These are phyloP conservation scores for Amaranthus hypochondriacus DNA, from an alignment of 148 eudicot species.

Conservation along the genomic window DNA sequence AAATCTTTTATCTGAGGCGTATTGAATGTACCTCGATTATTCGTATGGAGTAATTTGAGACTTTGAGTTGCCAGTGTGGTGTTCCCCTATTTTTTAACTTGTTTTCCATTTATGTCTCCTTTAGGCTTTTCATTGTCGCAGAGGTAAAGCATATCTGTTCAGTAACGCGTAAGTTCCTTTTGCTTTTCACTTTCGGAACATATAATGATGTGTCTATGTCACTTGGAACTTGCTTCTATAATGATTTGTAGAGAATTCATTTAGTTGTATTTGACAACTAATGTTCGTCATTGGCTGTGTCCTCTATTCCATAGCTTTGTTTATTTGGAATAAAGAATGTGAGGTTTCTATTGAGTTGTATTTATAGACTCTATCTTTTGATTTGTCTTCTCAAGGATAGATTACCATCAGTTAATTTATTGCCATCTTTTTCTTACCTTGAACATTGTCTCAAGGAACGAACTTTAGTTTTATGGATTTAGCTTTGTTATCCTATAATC, in stretches of 20 bases:
- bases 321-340: background rate
- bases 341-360: background rate
- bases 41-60: background rate
- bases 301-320: background rate
- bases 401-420: background rate
- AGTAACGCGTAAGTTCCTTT: conserved; percentile 58
- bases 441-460: background rate
- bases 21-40: background rate
- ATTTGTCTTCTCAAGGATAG: background rate
- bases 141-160: conserved; percentile 88
- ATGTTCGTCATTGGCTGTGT: background rate
- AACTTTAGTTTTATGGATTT: background rate
- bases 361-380: background rate
- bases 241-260: background rate
- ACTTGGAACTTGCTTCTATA: background rate
- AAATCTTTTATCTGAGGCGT: background rate
- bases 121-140: conserved; percentile 70
- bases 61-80: background rate
- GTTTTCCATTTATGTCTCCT: conserved; percentile 5
- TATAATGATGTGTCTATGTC: background rate
- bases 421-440: background rate
- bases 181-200: conserved; percentile 7
- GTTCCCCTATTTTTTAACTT: conserved; percentile 11
- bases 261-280: background rate
- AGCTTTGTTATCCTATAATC: background rate